These are phyloP conservation scores for Cyclocybe aegerita DNA, from an alignment of 768 basidiomycete species.

Conservation along the genomic window DNA sequence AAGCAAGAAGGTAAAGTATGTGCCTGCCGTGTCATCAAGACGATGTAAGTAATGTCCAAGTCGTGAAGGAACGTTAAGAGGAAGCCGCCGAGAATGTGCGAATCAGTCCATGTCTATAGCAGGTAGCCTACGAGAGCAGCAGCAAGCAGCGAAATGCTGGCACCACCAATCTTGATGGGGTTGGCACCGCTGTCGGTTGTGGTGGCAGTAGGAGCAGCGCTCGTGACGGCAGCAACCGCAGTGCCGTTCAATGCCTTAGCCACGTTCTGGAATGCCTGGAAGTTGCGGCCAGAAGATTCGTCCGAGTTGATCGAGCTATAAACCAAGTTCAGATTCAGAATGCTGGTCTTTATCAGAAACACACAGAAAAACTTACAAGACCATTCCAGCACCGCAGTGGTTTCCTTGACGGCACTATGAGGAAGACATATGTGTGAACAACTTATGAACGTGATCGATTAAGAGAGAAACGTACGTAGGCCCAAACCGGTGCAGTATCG, in stretches of 20 bases:
- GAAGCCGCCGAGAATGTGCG: slow-evolving; percentile 7
- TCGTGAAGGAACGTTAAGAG: slow-evolving; percentile 18
- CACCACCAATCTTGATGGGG: slow-evolving; percentile 31
- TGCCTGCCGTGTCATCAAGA: slow-evolving; percentile 22
- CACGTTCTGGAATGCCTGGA: slow-evolving; percentile 54
- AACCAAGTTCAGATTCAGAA: neutral
- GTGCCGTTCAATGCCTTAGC: slow-evolving; percentile 57
- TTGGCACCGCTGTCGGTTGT: slow-evolving; percentile 28
- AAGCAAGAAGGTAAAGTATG: slow-evolving; percentile 19
- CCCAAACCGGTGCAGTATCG: slow-evolving; percentile 59
- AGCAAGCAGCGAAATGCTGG: slow-evolving; percentile 26
- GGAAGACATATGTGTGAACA: neutral
- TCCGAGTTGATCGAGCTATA: slow-evolving; percentile 56
- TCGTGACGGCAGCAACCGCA: slow-evolving; percentile 27
- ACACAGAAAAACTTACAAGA: slow-evolving; percentile 36
- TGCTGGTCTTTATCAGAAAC: neutral
- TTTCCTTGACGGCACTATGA: slow-evolving; percentile 41
- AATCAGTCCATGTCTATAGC: slow-evolving; percentile 22
- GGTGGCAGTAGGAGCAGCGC: slow-evolving; percentile 17
- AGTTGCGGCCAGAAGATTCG: slow-evolving; percentile 47
- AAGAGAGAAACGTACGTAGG: slow-evolving; percentile 38
- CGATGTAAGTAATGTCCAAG: slow-evolving; percentile 21
- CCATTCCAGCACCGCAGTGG: slow-evolving; percentile 56
- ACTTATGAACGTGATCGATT: neutral
- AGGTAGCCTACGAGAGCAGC: slow-evolving; percentile 31